Evolutionary conservation across 75 land plant species (phyloP), one percentile per base, ranked within the genome.

Genomic region (Pinus taeda): DNA sequence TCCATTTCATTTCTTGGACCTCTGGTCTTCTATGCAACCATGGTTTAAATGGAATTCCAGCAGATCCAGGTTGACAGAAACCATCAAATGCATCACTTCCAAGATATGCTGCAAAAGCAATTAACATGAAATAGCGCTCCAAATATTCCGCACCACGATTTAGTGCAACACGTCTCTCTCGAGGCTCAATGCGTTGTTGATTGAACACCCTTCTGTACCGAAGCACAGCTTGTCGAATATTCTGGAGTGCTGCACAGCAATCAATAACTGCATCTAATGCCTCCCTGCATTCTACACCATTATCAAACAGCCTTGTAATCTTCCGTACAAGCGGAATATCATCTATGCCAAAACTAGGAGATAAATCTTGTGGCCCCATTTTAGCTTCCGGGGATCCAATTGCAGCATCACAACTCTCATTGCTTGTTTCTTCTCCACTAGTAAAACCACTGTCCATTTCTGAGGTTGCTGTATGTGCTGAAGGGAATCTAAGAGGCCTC

Each of bases 1-100:
- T 87, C 99, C 99, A 94, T 89, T 96, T 96, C 95, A 94, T 92
- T 79, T 93, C 89, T 83, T 92, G 95, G 56, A 92, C 89, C 77
- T 96, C 99, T 57, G 97, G 95, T 64, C 88, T 91, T 73, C 78
- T 90, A 61, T 88, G 89, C 64, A 96, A 76, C 99, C 99, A 96
- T 62, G 79, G 83, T 81, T 92, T 96, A 66, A 94, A 96, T 30
- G 89, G 77, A 56, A 93, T 88, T 73, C 66, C 88, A 30, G 83
- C 76, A 73, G 82, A 81, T 57, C 97, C 98, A 84, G 83, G 86
- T 64, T 84, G 82, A 74, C 98, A 93, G 78, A 90, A 91, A 30
- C 94, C 93, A 88, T 94, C 94, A 89, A 94, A 96, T 57, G 93
- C 91, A 76, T 89, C 92, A 83, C 99, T 96, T 75, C 93, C 95